Base-by-base conservation (phyloP, 768 basidiomycete genomes). In the Rhodotorula toruloides region DNA sequence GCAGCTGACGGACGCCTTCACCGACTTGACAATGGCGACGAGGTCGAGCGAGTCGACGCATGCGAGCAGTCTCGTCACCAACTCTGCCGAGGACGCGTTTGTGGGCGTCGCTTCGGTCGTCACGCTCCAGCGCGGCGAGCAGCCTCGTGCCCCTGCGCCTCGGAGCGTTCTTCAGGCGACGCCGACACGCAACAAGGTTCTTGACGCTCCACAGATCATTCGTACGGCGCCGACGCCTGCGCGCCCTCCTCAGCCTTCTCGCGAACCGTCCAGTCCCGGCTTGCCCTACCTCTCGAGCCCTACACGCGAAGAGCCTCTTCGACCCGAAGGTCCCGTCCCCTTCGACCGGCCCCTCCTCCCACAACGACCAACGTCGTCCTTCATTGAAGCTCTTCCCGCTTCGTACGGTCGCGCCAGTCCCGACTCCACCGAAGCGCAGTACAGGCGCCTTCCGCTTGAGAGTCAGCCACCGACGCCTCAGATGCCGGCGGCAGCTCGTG, bases 11-110 rank as follows among this genome's bases (percentile, higher is more conserved):
- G 43, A 43, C 46, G 61, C 31, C 13, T 3, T 54, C 22, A 60
- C 54, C 31, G 63, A 39, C 19, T 7, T 65, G 22, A 69, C 68
- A 39, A 69, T 69, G 63, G 68, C 68, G 39, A 69, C 68, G 1
- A 48, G 68, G 2, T 69, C 68, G 49, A 60, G 58, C 63, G 37
- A 44, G 16, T 69, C 68, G 25, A 69, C 68, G 3, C 59, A 69
- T 34, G 55, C 68, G 1, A 43, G 29, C 31, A 34, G 42, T 17
- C 42, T 60, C 34, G 48, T 57, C 4, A n/a, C 68, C 16, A 53
- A 31, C 39, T 64, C 55, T 0, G 55, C 63, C 25, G 63, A 49
- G 32, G 14, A 21, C 13, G 54, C 61, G 7, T 39, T 43, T 25
- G 37, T 63, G 21, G 54, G 44, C 43, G 52, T 43, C 11, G 61